Conservation (phyloP, 2,329 filamentous ascomycete species). For the Aspergillus luchuensis region DNA sequence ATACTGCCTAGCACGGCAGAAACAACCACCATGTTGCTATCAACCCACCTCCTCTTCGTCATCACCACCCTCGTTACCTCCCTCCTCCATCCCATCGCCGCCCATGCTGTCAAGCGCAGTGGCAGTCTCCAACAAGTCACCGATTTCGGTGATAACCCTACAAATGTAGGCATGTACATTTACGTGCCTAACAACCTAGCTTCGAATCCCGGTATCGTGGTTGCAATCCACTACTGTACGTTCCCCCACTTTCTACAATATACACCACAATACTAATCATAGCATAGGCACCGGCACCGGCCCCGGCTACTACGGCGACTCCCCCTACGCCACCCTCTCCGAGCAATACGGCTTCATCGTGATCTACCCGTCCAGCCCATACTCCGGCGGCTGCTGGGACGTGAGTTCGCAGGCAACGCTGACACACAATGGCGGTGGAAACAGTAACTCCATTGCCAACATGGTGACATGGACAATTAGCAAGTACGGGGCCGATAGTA, state of each 20-base stretch:
- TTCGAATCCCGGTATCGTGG: constrained; percentile 53
- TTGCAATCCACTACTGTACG: constrained; percentile 60
- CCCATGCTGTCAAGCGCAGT: constrained; percentile 5
- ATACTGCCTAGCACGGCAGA: too few relatives aligned
- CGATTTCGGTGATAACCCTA: constrained; percentile 50
- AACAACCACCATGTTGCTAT: not conserved
- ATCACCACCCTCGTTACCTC: constrained; percentile 3
- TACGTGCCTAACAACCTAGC: constrained; percentile 51
- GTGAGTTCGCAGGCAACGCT: constrained; percentile 49
- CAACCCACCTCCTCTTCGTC: not conserved
- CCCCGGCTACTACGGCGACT: constrained; percentile 50
- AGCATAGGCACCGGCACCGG: constrained; percentile 21
- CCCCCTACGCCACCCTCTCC: constrained; percentile 57
- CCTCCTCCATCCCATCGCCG: constrained; percentile 10
- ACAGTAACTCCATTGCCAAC: constrained; percentile 44
- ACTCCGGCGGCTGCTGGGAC: constrained; percentile 61
- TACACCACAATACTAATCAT: not conserved
- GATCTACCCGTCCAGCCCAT: constrained; percentile 59
- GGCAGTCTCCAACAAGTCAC: constrained; percentile 35
- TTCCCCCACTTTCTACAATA: not conserved
- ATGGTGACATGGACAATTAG: constrained; percentile 41
- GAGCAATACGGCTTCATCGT: constrained; percentile 48
- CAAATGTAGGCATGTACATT: constrained; percentile 57
- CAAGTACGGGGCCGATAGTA: constrained; percentile 36
- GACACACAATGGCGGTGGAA: constrained; percentile 40